These are phyloP conservation scores for Pleomassaria siparia DNA, from an alignment of 2,329 filamentous ascomycete species.

Conservation along the genomic window DNA sequence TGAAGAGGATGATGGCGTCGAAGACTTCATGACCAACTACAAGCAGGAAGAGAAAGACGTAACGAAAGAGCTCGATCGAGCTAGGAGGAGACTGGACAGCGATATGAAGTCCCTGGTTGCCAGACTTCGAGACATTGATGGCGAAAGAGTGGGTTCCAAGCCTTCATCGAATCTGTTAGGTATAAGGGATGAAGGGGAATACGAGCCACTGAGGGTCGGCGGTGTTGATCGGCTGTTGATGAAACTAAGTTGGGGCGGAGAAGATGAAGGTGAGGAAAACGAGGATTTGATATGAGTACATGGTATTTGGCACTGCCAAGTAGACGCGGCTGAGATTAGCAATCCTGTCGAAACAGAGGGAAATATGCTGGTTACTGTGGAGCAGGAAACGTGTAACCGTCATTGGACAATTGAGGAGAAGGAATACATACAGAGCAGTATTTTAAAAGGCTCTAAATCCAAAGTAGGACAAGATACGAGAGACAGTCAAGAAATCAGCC, in stretches of 20 bases:
- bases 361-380: too few species aligned
- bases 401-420: too few species aligned
- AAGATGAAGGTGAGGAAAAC: constrained; percentile 32
- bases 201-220: constrained; percentile 71
- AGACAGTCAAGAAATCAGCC: too few species aligned
- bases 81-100: constrained; percentile 65
- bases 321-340: not conserved
- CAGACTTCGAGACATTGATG: constrained; percentile 64
- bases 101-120: constrained; percentile 65
- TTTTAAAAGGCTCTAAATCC: too few species aligned
- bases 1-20: constrained; percentile 78
- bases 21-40: constrained; percentile 56
- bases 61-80: constrained; percentile 62
- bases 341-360: not conserved
- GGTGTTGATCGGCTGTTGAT: constrained; percentile 84
- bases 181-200: constrained; percentile 52
- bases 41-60: constrained; percentile 72
- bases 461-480: too few species aligned
- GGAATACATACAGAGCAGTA: too few species aligned
- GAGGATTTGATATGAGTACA: constrained; percentile 1
- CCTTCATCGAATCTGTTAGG: constrained; percentile 13
- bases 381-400: too few species aligned
- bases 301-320: not conserved
- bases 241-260: constrained; percentile 73
- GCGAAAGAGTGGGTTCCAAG: constrained; percentile 41